These are phyloP conservation scores for Pseudozyma thailandica DNA, from an alignment of 1,284 basidiomycete species.

Conservation along the genomic window DNA sequence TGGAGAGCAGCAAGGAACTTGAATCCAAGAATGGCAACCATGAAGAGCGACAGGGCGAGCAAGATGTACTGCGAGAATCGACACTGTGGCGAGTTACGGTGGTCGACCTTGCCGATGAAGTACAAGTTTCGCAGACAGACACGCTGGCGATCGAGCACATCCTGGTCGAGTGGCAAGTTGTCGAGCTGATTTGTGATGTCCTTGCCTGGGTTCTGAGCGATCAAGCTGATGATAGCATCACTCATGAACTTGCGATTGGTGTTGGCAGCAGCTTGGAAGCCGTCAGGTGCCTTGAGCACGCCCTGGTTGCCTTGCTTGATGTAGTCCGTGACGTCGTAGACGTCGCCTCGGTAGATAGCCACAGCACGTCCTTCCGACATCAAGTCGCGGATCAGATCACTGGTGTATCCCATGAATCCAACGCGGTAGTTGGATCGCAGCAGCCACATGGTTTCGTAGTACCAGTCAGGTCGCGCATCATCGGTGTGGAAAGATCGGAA, in stretches of 20 bases:
- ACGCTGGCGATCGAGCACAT: constrained; percentile 81
- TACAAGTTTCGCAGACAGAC: constrained; percentile 92
- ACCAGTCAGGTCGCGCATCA: constrained; percentile 96
- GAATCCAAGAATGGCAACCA: constrained; percentile 96
- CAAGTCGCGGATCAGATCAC: constrained; percentile 77
- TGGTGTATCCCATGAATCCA: constrained; percentile 89
- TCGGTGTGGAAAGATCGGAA: constrained; percentile 79
- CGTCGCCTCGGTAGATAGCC: constrained; percentile 82
- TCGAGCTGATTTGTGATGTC: constrained; percentile 87
- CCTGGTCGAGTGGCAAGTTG: constrained; percentile 74
- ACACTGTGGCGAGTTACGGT: constrained; percentile 89
- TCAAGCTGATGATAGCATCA: constrained; percentile 78
- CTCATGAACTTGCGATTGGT: constrained; percentile 81
- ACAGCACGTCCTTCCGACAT: constrained; percentile 77
- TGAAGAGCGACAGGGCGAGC: constrained; percentile 86
- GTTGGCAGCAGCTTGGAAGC: constrained; percentile 73
- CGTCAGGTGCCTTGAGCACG: constrained; percentile 73
- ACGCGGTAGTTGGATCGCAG: constrained; percentile 87
- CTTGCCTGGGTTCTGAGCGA: constrained; percentile 81
- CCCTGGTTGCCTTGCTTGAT: constrained; percentile 67
- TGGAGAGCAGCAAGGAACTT: constrained; percentile 96
- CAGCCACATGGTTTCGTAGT: constrained; percentile 79
- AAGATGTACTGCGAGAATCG: constrained; percentile 91
- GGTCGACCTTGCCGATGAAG: constrained; percentile 89
- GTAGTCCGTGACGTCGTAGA: constrained; percentile 91